Conservation (phyloP, 2,329 filamentous ascomycete genomes). For the Botrytis pseudocinerea region DNA sequence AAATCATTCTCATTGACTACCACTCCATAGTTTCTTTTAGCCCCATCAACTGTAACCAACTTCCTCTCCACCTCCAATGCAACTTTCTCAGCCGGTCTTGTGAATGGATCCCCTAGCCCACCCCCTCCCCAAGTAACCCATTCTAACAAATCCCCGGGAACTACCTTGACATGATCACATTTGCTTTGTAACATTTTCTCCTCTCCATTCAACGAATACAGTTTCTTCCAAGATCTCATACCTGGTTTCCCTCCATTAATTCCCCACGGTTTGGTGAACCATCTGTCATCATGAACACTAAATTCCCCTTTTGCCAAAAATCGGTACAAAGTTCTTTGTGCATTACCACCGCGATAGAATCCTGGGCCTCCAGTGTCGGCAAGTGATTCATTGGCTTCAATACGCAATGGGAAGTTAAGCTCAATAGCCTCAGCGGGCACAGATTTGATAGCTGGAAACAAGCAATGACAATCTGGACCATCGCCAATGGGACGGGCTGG, state of each 20-base stretch:
- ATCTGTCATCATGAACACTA: conserved; percentile 20
- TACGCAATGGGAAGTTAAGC: conserved; percentile 16
- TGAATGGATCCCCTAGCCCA: conserved; percentile 6
- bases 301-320: conserved; percentile 17
- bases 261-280: conserved; percentile 19
- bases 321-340: conserved; percentile 9
- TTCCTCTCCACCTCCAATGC: conserved; percentile 20
- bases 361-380: conserved; percentile 16
- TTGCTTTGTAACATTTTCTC: conserved; percentile 12
- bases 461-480: conserved; percentile 16
- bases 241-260: conserved; percentile 8
- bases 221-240: conserved; percentile 15
- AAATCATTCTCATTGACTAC: conserved; percentile 10
- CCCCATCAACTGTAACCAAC: neutral
- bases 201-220: neutral
- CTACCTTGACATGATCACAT: conserved; percentile 16
- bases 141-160: conserved; percentile 16
- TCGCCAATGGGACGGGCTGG: conserved; percentile 17
- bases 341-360: conserved; percentile 16
- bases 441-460: conserved; percentile 18
- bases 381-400: conserved; percentile 21
- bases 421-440: conserved; percentile 18
- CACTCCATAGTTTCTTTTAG: conserved; percentile 9
- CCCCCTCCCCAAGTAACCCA: conserved; percentile 20
- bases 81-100: conserved; percentile 16